phyloP scores from a whole-genome alignment of 805 yeast genomes.

The Saccharomyces jurei region DNA sequence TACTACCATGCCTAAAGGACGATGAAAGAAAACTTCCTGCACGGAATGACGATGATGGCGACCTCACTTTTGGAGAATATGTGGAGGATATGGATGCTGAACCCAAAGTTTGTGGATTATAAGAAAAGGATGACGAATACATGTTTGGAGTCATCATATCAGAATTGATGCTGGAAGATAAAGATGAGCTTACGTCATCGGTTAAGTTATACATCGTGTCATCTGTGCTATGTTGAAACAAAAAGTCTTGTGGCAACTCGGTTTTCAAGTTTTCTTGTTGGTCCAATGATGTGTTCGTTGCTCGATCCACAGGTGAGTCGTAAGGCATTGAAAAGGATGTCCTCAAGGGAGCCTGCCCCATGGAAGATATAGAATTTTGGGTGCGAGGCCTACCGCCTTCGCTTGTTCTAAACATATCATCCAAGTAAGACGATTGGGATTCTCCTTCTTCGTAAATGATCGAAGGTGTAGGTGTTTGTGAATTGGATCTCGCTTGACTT shows the following conservation, averaged over 20 bases:
- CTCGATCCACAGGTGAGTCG: not conserved
- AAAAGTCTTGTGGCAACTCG: constrained; percentile 10
- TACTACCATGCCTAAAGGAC: constrained; percentile 22
- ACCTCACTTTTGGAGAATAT: constrained; percentile 18
- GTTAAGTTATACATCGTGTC: constrained; percentile 16
- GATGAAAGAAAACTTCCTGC: constrained; percentile 24
- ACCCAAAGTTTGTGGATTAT: constrained; percentile 19
- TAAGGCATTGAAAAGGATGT: not conserved
- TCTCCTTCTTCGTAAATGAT: not conserved
- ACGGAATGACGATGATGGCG: constrained; percentile 30
- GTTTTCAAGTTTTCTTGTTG: not conserved
- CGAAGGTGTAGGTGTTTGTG: not conserved
- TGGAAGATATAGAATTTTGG: not conserved
- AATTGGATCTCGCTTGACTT: not conserved
- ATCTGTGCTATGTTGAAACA: constrained; percentile 13
- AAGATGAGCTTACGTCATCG: constrained; percentile 26
- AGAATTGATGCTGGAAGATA: constrained; percentile 24
- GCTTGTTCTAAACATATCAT: constrained; percentile 16
- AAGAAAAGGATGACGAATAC: constrained; percentile 21
- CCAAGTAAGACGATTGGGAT: constrained; percentile 14
- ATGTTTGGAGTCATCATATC: constrained; percentile 18
- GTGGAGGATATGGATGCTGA: constrained; percentile 9
- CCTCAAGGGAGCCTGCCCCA: not conserved
- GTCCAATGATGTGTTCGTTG: not conserved
- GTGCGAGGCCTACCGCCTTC: not conserved